Evolutionary conservation across 169 alveolate genomes (phyloP), one percentile per base, ranked within the genome.

Genomic region (Ichthyophthirius multifiliis): DNA sequence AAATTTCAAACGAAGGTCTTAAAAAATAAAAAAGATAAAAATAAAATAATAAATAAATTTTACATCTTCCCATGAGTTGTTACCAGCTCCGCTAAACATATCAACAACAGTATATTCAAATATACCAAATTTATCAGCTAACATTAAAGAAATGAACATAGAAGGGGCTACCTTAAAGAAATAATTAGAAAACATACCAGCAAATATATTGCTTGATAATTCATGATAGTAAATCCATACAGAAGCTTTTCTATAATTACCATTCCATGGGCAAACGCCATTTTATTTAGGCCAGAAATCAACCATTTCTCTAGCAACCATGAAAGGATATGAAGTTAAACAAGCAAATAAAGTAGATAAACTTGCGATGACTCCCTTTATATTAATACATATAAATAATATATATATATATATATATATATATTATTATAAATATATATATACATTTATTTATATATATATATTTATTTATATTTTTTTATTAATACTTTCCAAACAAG

Each of bases 211-310:
- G 83, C 76, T 75, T 43, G 74, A 43, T 32, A 86, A 74, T 27
- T 48, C 76, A 2, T 43, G 43, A 41, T 81, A 81, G 82, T 82
- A 81, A 43, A 85, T 78, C 87, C 90, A 87, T 31, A 76, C 76
- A 13, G 90, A 83, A 34, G 89, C 84, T 27, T 82, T 32, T 65
- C 88, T 76, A 63, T 89, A 89, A 48, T 83, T 83, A 27, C 75
- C 75, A 43, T 77, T 75, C 80, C 82, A 89, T 23, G 91, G 83
- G 79, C 91, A 85, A 27, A 88, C 94, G 63, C 90, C 90, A 16
- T 74, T 27, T 32, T 76, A 85, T 64, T 86, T 86, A 27, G 94
- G 94, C 94, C 94, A 89, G 16, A 85, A 20, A 32, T 89, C 94
- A 67, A 89, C 91, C 91, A 89, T 84, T 55, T 84, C 88, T 73